Evolutionary conservation across 2,329 filamentous ascomycete species (phyloP).

Genomic region (Fusarium nematophilum): DNA sequence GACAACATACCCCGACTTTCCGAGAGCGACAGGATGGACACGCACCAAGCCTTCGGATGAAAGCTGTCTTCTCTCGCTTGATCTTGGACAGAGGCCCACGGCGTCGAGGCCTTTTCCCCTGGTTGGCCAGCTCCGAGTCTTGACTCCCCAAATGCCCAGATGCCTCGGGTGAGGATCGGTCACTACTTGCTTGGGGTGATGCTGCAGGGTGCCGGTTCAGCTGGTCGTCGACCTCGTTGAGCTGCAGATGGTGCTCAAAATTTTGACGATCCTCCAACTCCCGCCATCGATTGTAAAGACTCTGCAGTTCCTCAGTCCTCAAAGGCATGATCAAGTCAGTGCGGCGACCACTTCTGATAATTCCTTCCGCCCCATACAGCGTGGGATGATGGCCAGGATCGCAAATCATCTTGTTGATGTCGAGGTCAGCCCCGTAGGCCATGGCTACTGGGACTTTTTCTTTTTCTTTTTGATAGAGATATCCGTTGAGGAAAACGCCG

Average conservation of each 20-base stretch:
- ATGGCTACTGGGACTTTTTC: not conserved
- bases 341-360: not conserved
- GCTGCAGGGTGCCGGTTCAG: not conserved
- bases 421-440: not conserved
- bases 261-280: slow-evolving; percentile 10
- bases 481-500: not conserved
- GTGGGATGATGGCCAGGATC: not conserved
- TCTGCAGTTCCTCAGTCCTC: slow-evolving; percentile 20
- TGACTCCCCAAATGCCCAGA: slow-evolving; percentile 1
- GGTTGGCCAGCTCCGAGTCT: slow-evolving; percentile 1
- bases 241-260: not conserved
- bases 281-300: slow-evolving; percentile 24
- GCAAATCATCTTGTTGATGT: not conserved
- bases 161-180: not conserved
- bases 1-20: slow-evolving; percentile 13
- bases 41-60: slow-evolving; percentile 18
- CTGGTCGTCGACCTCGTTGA: not conserved
- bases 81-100: slow-evolving; percentile 13
- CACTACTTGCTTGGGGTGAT: slow-evolving; percentile 2
- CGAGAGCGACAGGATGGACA: slow-evolving; percentile 11
- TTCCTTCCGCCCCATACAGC: not conserved
- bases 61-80: slow-evolving; percentile 19
- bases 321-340: not conserved
- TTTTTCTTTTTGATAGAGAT: not conserved
- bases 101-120: slow-evolving; percentile 3